A percentile compares a stretch with the other conserved stretches of the same genome.
These are phyloP conservation scores for Leccinum imitatum DNA, from an alignment of 768 basidiomycete genomes.

Conservation along the genomic window DNA sequence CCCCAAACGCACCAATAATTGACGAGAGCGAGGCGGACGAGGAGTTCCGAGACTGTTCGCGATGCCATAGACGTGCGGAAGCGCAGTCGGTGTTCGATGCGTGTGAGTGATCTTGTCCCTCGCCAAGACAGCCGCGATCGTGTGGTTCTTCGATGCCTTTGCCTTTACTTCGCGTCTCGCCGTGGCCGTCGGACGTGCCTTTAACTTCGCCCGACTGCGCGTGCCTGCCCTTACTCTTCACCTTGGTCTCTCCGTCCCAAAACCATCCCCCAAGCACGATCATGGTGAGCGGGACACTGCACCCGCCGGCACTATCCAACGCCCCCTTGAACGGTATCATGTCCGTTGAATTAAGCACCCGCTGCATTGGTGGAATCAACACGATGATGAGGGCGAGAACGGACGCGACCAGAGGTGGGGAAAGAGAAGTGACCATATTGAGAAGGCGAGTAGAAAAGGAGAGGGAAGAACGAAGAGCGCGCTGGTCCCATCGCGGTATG, in stretches of 20 bases:
- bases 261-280: conserved; percentile 95
- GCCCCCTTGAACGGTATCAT: conserved; percentile 69
- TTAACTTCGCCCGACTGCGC: not conserved
- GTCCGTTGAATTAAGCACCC: conserved; percentile 55
- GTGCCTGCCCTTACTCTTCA: not conserved
- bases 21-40: conserved; percentile 23
- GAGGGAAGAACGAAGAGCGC: not conserved
- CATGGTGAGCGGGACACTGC: conserved; percentile 85
- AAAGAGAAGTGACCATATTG: conserved; percentile 62
- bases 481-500: conserved; percentile 8
- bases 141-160: conserved; percentile 2
- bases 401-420: conserved; percentile 83
- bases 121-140: not conserved
- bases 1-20: conserved; percentile 20
- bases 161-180: conserved; percentile 5
- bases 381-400: conserved; percentile 75
- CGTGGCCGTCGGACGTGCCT: not conserved
- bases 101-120: not conserved
- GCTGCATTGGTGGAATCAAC: conserved; percentile 72
- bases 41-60: conserved; percentile 5
- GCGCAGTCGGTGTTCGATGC: not conserved
- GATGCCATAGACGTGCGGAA: not conserved
- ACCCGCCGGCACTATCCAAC: conserved; percentile 64
- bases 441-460: not conserved
- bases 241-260: conserved; percentile 40